Base-by-base conservation (phyloP, 75 land plant genomes). In the Isoetes taiwanensis region DNA sequence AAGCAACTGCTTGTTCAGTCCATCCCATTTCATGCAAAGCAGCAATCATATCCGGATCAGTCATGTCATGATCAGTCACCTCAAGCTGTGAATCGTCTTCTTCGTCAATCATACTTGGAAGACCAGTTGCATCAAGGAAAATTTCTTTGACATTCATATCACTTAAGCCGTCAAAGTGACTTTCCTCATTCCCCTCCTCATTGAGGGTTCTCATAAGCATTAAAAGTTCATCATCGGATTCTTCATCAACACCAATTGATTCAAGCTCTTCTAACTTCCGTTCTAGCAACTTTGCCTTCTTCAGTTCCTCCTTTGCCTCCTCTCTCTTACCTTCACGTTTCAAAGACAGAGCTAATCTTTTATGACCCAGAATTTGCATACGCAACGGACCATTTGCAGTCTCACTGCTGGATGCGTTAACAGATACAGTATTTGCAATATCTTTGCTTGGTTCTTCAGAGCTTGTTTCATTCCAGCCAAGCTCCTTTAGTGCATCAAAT, bases 391-490 rank as follows among this genome's bases (percentile, higher is more conserved):
- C 70, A 64, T 34, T 23, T 58, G 65, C 32, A 34, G 29, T 29
- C 63, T 48, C 58, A 67, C 43, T 64, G 24, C 54, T 62, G 25
- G 29, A 34, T 39, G 64, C 67, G 28, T n/a, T 40, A 11, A 30
- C 33, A 30, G 73, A 35, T 31, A 86, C 63, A 54, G 65, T 82
- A 55, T 70, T 41, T 39, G 21, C 3, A 43, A 32, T 72, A 35
- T 30, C 60, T 33, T 77, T 40, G 77, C 89, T 25, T 65, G 57
- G 38, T 74, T 84, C 21, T 52, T 76, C 6, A 90, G 60, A 55
- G 83, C 95, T n/a, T 32, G 54, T 68, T 33, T 88, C 98, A 52
- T 78, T 72, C 96, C 96, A 93, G 20, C 98, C 98, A 28, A 93
- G 65, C 57, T 84, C 96, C 74, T 67, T 93, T 23, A 93, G 69